phyloP scores from a whole-genome alignment of 2,329 filamentous ascomycete genomes.

The Aspergillus oerlinghausenensis region DNA sequence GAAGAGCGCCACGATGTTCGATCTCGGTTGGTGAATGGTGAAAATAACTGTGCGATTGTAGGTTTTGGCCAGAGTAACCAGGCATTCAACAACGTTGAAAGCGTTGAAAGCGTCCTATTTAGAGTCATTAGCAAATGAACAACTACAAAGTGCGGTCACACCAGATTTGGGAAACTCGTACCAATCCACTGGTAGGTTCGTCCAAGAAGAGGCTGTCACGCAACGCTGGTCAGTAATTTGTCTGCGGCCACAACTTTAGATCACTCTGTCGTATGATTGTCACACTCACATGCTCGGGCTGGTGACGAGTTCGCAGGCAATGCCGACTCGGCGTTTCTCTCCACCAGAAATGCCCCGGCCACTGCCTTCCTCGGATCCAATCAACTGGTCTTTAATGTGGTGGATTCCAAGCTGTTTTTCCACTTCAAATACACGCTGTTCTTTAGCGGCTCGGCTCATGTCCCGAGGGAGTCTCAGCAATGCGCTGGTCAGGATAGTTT shows the following conservation, averaged over 20 bases:
- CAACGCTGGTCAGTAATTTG: too few species aligned
- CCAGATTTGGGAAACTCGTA: slow-evolving; percentile 12
- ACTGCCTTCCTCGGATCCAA: slow-evolving; percentile 91
- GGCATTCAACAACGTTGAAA: slow-evolving; percentile 94
- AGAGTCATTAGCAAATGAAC: slow-evolving; percentile 6
- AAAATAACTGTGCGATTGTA: slow-evolving; percentile 98
- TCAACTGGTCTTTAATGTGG: slow-evolving; percentile 89
- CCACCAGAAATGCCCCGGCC: slow-evolving; percentile 95
- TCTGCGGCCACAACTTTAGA: too few species aligned
- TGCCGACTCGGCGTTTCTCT: slow-evolving; percentile 92
- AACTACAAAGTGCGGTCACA: background rate
- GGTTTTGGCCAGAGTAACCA: slow-evolving; percentile 89
- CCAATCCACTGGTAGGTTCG: slow-evolving; percentile 87
- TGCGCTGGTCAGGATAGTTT: slow-evolving; percentile 93
- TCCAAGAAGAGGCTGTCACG: slow-evolving; percentile 69
- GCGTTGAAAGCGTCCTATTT: slow-evolving; percentile 82
- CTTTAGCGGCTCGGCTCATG: slow-evolving; percentile 84
- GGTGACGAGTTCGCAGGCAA: slow-evolving; percentile 95
- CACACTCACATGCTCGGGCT: slow-evolving; percentile 70
- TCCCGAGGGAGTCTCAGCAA: slow-evolving; percentile 84
- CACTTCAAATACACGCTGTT: slow-evolving; percentile 85
- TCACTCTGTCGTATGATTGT: too few species aligned
- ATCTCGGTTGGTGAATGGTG: slow-evolving; percentile 95
- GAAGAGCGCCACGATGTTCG: slow-evolving; percentile 96
- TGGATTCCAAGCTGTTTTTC: slow-evolving; percentile 94